A percentile compares a stretch with the other conserved stretches of the same genome.
Conservation (phyloP, 2,329 filamentous ascomycete genomes). For the Trichoderma sp. region DNA sequence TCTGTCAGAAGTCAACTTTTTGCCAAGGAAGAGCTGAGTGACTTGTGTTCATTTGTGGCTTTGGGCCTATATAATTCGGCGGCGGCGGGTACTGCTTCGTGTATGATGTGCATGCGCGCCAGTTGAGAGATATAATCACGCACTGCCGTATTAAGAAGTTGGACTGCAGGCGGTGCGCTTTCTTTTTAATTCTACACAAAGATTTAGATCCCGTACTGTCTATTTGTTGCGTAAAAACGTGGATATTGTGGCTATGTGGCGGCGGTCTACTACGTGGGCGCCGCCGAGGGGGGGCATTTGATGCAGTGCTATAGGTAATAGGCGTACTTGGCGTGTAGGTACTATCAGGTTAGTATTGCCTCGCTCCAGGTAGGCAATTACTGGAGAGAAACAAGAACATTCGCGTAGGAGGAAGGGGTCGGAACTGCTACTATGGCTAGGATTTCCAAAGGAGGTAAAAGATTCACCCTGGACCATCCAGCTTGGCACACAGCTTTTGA, state of each 20-base stretch:
- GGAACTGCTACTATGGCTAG: neutral
- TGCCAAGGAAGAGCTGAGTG: neutral
- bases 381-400: neutral
- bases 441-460: neutral
- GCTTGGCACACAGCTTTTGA: slow-evolving; percentile 10
- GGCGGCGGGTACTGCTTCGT: neutral
- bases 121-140: slow-evolving; percentile 1
- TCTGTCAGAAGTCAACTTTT: slow-evolving; percentile 10
- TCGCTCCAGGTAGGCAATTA: neutral
- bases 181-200: neutral
- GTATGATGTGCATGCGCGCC: neutral
- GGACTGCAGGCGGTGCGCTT: neutral
- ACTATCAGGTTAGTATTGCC: neutral
- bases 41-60: neutral
- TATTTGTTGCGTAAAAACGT: neutral
- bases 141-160: slow-evolving; percentile 7
- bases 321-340: neutral
- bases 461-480: slow-evolving; percentile 2
- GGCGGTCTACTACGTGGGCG: slow-evolving; percentile 1
- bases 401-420: neutral
- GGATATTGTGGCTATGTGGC: slow-evolving; percentile 4
- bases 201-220: neutral
- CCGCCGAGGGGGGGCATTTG: neutral
- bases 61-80: neutral
- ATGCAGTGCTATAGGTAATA: neutral